Conservation (phyloP, 2,329 filamentous ascomycete species). For the Biscogniauxia sp. region DNA sequence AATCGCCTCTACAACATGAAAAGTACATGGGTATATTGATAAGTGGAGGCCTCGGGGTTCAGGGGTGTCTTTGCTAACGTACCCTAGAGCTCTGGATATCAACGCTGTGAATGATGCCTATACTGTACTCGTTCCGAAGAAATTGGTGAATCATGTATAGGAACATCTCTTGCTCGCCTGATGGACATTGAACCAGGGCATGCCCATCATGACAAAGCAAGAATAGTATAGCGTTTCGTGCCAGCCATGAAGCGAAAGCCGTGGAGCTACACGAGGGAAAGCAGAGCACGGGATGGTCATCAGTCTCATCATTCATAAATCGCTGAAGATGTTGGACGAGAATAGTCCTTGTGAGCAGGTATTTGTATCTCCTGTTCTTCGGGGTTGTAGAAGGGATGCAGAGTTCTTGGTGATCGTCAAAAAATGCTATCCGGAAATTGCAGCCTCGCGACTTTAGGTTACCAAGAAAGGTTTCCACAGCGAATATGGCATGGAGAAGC, state of each 20-base stretch:
- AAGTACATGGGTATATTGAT: background rate
- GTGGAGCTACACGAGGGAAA: conserved; percentile 47
- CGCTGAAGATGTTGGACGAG: conserved; percentile 60
- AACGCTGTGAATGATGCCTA: conserved; percentile 11
- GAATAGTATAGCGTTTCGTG: conserved; percentile 58
- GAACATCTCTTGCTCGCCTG: background rate
- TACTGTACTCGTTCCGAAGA: conserved; percentile 10
- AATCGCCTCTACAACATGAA: background rate
- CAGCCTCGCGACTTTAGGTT: conserved; percentile 62
- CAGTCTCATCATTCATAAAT: conserved; percentile 27
- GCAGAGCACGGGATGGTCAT: conserved; percentile 34
- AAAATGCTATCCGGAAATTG: conserved; percentile 70
- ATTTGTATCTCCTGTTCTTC: conserved; percentile 42
- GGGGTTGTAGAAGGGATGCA: conserved; percentile 50
- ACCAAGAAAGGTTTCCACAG: conserved; percentile 64
- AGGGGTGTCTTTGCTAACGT: background rate
- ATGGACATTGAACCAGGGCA: background rate
- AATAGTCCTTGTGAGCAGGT: conserved; percentile 58
- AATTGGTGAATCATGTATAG: conserved; percentile 18
- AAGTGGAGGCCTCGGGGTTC: background rate
- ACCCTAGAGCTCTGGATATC: conserved; percentile 21
- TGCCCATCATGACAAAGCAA: conserved; percentile 67
- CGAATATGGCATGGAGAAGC: conserved; percentile 67
- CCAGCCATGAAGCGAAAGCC: conserved; percentile 56
- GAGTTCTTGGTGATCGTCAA: conserved; percentile 53